These are phyloP conservation scores for Pholiota microspora DNA, from an alignment of 768 basidiomycete species.

Conservation along the genomic window DNA sequence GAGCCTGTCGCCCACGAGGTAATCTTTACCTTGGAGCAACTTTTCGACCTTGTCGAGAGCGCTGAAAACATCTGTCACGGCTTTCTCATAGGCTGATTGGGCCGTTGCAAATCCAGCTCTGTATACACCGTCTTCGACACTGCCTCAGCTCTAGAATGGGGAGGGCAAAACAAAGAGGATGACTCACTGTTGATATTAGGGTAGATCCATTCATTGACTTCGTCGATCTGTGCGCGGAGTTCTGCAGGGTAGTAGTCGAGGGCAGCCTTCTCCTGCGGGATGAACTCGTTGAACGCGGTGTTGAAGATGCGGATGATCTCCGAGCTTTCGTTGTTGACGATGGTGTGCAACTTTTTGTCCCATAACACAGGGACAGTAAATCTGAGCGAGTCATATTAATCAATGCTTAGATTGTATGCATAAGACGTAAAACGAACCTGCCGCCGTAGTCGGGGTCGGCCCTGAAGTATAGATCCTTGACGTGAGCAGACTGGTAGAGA, in stretches of 20 bases:
- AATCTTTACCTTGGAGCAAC: slow-evolving; percentile 74
- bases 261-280: slow-evolving; percentile 62
- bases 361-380: slow-evolving; percentile 91
- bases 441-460: slow-evolving; percentile 72
- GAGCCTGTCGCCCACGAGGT: slow-evolving; percentile 76
- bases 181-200: slow-evolving; percentile 76
- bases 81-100: slow-evolving; percentile 77
- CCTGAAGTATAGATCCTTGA: slow-evolving; percentile 84
- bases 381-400: slow-evolving; percentile 32
- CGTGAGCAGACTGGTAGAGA: slow-evolving; percentile 60
- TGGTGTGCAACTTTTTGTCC: slow-evolving; percentile 84
- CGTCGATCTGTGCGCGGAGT: slow-evolving; percentile 75
- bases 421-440: slow-evolving; percentile 37
- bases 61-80: slow-evolving; percentile 71
- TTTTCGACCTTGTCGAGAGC: slow-evolving; percentile 82
- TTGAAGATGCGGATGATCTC: slow-evolving; percentile 97
- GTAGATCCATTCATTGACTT: slow-evolving; percentile 84
- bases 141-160: neutral
- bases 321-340: slow-evolving; percentile 95
- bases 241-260: slow-evolving; percentile 79
- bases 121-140: slow-evolving; percentile 76
- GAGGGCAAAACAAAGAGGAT: neutral
- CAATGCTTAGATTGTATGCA: neutral
- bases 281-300: slow-evolving; percentile 70
- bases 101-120: slow-evolving; percentile 83